Evolutionary conservation across 2,329 filamentous ascomycete genomes (phyloP).

Genomic region (Fusarium luffae): DNA sequence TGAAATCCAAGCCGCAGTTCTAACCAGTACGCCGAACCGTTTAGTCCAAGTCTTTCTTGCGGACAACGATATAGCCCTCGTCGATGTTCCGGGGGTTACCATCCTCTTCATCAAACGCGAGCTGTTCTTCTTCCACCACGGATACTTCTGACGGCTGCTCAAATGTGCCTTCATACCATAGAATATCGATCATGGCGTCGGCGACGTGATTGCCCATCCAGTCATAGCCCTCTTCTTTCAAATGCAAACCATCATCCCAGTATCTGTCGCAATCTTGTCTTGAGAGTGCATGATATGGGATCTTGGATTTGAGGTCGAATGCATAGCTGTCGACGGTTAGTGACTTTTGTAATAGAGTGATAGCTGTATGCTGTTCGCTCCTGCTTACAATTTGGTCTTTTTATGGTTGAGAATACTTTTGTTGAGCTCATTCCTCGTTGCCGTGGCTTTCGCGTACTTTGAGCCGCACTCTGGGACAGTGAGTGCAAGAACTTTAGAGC

Average conservation of each 20-base stretch:
- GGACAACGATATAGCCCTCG: slow-evolving; percentile 65
- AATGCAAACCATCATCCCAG: slow-evolving; percentile 72
- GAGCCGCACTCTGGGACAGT: slow-evolving; percentile 67
- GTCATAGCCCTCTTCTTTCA: slow-evolving; percentile 69
- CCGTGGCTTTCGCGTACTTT: slow-evolving; percentile 45
- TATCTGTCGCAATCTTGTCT: slow-evolving; percentile 59
- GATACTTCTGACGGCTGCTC: slow-evolving; percentile 14
- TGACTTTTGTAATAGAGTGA: background rate
- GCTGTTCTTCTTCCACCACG: slow-evolving; percentile 6
- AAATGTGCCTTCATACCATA: slow-evolving; percentile 49
- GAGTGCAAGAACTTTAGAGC: slow-evolving; percentile 69
- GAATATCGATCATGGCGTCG: slow-evolving; percentile 61
- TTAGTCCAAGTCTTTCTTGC: slow-evolving; percentile 43
- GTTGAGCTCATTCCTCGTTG: slow-evolving; percentile 61
- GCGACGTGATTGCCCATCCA: slow-evolving; percentile 69
- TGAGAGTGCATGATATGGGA: slow-evolving; percentile 65
- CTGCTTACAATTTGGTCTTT: slow-evolving; percentile 63
- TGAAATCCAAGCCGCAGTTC: background rate
- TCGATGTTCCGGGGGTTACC: slow-evolving; percentile 59
- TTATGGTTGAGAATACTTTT: slow-evolving; percentile 61
- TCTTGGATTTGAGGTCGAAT: slow-evolving; percentile 65
- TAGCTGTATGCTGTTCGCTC: no score
- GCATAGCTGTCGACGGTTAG: slow-evolving; percentile 57
- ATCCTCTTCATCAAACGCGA: slow-evolving; percentile 62
- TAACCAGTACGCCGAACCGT: background rate